Percentiles rank a stretch among this genome's conserved stretches.
Evolutionary conservation across 1,139 yeast genomes (phyloP).

Genomic region (Blastobotrys indianensis): DNA sequence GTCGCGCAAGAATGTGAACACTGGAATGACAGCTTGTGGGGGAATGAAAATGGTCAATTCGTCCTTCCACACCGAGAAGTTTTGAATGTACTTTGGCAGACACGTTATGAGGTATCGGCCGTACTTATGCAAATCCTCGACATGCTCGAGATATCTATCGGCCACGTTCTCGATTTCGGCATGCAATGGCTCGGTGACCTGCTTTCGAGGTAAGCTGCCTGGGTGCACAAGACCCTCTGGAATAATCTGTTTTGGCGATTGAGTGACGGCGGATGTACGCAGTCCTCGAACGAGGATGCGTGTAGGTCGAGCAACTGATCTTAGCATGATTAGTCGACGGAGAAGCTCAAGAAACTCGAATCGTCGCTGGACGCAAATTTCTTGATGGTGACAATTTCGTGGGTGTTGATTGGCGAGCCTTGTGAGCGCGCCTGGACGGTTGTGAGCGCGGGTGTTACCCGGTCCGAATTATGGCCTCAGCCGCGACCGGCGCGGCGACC

Average conservation of each 20-base stretch:
- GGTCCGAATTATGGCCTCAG: too few species aligned
- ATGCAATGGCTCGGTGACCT: conserved; percentile 35
- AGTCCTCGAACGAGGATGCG: conserved; percentile 9
- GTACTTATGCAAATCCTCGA: conserved; percentile 74
- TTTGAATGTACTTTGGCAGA: conserved; percentile 77
- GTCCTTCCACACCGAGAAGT: conserved; percentile 86
- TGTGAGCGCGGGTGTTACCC: background rate
- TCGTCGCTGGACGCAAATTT: background rate
- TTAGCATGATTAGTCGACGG: background rate
- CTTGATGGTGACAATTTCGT: background rate
- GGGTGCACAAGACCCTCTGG: conserved; percentile 33
- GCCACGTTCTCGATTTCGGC: conserved; percentile 73
- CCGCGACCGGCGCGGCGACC: too few species aligned
- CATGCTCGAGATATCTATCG: conserved; percentile 62
- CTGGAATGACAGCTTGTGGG: conserved; percentile 69
- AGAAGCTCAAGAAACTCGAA: background rate
- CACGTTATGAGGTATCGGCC: conserved; percentile 76
- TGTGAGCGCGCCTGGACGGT: too few species aligned
- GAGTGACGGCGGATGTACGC: conserved; percentile 5
- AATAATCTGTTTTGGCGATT: conserved; percentile 19
- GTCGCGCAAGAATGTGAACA: conserved; percentile 61
- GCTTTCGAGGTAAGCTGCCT: conserved; percentile 30
- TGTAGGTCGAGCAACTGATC: too few species aligned
- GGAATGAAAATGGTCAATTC: conserved; percentile 74
- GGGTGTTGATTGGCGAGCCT: too few species aligned